phyloP scores from a whole-genome alignment of 495 filamentous ascomycete species.

The Daldinia caldariorum region DNA sequence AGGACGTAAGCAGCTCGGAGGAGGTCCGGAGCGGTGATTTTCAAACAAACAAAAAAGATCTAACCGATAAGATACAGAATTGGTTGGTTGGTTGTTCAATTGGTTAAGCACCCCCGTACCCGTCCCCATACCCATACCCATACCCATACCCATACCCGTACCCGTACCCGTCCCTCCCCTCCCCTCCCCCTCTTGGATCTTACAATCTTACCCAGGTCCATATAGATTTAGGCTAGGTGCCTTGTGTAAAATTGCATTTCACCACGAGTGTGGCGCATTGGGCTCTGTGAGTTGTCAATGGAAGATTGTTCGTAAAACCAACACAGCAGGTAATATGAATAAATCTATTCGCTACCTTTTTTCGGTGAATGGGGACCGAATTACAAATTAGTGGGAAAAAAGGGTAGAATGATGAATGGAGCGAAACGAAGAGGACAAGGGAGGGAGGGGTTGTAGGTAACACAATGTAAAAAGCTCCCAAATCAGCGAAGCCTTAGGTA shows the following conservation, averaged over 20 bases:
- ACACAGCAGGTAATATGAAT: not conserved
- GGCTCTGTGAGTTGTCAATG: conserved; percentile 27
- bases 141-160: too few relatives aligned
- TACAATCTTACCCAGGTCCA: not conserved
- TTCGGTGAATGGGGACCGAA: conserved; percentile 20
- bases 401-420: conserved; percentile 3
- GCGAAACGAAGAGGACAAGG: not conserved
- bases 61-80: conserved; percentile 12
- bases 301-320: not conserved
- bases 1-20: conserved; percentile 25
- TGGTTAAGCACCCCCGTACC: not conserved
- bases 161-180: not conserved
- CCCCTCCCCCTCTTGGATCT: not conserved
- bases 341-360: conserved; percentile 8
- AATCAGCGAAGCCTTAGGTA: not conserved
- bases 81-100: conserved; percentile 10
- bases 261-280: conserved; percentile 6
- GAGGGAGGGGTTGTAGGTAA: not conserved
- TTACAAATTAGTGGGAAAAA: not conserved
- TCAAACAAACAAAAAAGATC: not conserved
- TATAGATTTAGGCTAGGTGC: too few relatives aligned
- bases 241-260: conserved; percentile 5
- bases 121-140: too few relatives aligned
- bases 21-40: conserved; percentile 10
- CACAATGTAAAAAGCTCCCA: not conserved